Evolutionary conservation across 805 yeast genomes (phyloP).

Genomic region (Pichia occidentalis): DNA sequence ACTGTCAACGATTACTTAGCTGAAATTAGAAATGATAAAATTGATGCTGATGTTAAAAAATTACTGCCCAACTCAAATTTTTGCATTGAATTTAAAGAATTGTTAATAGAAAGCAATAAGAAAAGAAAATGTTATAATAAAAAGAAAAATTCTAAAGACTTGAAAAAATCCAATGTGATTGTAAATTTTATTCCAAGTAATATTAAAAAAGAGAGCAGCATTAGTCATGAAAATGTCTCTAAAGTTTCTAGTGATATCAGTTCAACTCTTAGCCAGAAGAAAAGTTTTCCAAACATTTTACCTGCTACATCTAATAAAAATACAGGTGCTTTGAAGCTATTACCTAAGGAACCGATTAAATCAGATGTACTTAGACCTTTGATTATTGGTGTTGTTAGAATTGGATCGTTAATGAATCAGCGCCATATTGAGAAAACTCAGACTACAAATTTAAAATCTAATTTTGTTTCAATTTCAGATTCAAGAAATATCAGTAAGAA

Average conservation of each 20-base stretch:
- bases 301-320: neutral
- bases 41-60: constrained; percentile 10
- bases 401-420: constrained; percentile 13
- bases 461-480: constrained; percentile 19
- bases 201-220: no score
- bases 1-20: constrained; percentile 22
- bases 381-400: constrained; percentile 10
- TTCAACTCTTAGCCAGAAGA: no score
- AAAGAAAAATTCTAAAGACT: constrained; percentile 14
- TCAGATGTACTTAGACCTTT: constrained; percentile 4
- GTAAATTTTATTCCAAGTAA: no score
- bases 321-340: constrained; percentile 8
- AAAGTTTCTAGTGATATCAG: no score
- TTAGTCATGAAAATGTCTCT: no score
- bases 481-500: constrained; percentile 18
- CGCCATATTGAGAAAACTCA: constrained; percentile 1
- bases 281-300: no score
- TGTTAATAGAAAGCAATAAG: constrained; percentile 23
- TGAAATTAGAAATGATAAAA: constrained; percentile 21
- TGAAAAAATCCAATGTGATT: neutral
- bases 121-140: constrained; percentile 25
- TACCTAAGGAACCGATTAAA: constrained; percentile 9
- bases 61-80: constrained; percentile 14
- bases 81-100: constrained; percentile 16
- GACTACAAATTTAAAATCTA: constrained; percentile 5